Evolutionary conservation across 805 yeast species (phyloP).

Genomic region (Cyberlindnera euphorbiae): DNA sequence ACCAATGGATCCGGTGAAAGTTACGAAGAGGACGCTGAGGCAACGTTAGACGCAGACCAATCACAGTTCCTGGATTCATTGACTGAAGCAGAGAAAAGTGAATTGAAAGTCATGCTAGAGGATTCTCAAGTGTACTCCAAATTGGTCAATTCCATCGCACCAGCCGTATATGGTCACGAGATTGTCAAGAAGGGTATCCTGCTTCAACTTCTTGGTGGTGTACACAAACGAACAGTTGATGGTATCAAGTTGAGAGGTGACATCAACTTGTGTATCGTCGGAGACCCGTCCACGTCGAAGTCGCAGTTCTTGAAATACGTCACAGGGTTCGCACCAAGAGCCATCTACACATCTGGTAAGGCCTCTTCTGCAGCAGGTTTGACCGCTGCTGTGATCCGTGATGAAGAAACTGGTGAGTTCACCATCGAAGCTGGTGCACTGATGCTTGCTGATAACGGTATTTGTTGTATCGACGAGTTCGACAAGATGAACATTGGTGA

Average conservation of each 20-base stretch:
- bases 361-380: slow-evolving; percentile 98
- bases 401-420: slow-evolving; percentile 94
- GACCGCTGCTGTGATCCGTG: slow-evolving; percentile 96
- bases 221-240: slow-evolving; percentile 88
- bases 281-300: slow-evolving; percentile 97
- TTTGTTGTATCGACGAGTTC: slow-evolving; percentile 97
- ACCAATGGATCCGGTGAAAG: slow-evolving; percentile 32
- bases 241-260: slow-evolving; percentile 96
- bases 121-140: slow-evolving; percentile 82
- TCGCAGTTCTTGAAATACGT: slow-evolving; percentile 95
- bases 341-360: slow-evolving; percentile 96
- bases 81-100: slow-evolving; percentile 76
- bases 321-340: slow-evolving; percentile 84
- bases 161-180: slow-evolving; percentile 96
- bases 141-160: slow-evolving; percentile 85
- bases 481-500: slow-evolving; percentile 95
- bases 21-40: slow-evolving; percentile 37
- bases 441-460: slow-evolving; percentile 97
- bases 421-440: slow-evolving; percentile 98
- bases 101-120: slow-evolving; percentile 84
- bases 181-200: slow-evolving; percentile 87
- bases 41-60: slow-evolving; percentile 55
- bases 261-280: slow-evolving; percentile 92
- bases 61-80: slow-evolving; percentile 74
- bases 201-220: slow-evolving; percentile 89